phyloP scores from a whole-genome alignment of 371 early-diverging fungal species.

The Rhizopus arrhizus region DNA sequence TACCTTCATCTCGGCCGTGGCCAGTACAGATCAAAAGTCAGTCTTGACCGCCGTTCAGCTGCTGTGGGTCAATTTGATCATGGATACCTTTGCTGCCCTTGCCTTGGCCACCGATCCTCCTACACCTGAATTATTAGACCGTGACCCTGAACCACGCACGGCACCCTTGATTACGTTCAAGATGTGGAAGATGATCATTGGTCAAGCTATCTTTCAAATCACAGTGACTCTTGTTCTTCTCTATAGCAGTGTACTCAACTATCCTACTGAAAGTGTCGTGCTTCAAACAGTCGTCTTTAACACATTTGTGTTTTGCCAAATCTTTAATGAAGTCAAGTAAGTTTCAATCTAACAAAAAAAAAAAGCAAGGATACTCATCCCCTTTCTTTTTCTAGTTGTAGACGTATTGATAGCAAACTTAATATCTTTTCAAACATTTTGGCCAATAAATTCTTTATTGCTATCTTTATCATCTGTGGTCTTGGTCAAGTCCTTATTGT shows the following conservation, averaged over 20 bases:
- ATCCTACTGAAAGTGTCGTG: slow-evolving; percentile 29
- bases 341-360: not conserved
- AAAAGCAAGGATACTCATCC: too few species aligned
- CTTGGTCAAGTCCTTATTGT: slow-evolving; percentile 60
- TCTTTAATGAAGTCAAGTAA: slow-evolving; percentile 74
- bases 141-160: slow-evolving; percentile 57
- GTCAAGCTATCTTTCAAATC: slow-evolving; percentile 61
- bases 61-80: slow-evolving; percentile 78
- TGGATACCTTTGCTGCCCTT: slow-evolving; percentile 75
- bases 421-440: slow-evolving; percentile 57
- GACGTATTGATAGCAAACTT: slow-evolving; percentile 59
- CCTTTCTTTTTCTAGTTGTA: slow-evolving; percentile 30
- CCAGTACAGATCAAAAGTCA: slow-evolving; percentile 36
- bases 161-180: slow-evolving; percentile 61
- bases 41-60: slow-evolving; percentile 69
- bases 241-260: slow-evolving; percentile 40
- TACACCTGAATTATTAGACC: slow-evolving; percentile 54
- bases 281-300: slow-evolving; percentile 73
- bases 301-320: slow-evolving; percentile 78
- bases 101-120: slow-evolving; percentile 74
- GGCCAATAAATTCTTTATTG: slow-evolving; percentile 57
- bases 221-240: slow-evolving; percentile 52
- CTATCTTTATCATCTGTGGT: slow-evolving; percentile 55
- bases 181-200: slow-evolving; percentile 73
- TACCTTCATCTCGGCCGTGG: slow-evolving; percentile 61